Conservation (phyloP, 345 rosid genomes). For the Eucalyptus shirleyi region DNA sequence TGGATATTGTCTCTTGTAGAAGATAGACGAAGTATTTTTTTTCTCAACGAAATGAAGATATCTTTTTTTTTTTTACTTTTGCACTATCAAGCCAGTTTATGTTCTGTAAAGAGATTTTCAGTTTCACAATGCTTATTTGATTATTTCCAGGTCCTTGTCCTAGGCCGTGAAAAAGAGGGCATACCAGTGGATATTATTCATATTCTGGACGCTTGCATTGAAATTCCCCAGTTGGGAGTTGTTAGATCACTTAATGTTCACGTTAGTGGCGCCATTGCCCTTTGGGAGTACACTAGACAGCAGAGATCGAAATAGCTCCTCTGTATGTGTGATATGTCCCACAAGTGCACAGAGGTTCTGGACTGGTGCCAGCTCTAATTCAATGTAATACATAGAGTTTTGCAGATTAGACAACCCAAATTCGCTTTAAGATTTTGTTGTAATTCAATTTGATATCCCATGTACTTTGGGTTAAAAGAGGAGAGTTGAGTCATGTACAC, state of each 20-base stretch:
- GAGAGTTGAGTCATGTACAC: neutral
- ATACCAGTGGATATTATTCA: conserved; percentile 91
- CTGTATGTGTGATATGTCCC: neutral
- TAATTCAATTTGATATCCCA: neutral
- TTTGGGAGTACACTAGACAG: conserved; percentile 97
- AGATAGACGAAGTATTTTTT: neutral
- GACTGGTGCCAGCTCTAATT: neutral
- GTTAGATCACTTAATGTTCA: conserved; percentile 93
- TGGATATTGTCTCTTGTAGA: neutral
- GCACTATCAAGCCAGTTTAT: neutral
- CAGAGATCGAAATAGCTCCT: conserved; percentile 41
- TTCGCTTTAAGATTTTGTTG: neutral
- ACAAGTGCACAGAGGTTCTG: neutral
- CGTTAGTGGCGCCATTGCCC: conserved; percentile 93
- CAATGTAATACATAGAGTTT: neutral
- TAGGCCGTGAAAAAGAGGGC: conserved; percentile 93
- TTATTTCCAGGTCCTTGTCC: conserved; percentile 63
- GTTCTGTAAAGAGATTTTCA: neutral
- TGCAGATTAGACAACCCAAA: neutral
- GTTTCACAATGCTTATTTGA: neutral
- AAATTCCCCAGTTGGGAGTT: conserved; percentile 94
- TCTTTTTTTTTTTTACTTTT: too few relatives aligned
- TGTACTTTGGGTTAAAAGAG: neutral
- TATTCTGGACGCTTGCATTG: conserved; percentile 75
- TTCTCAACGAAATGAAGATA: neutral